These are phyloP conservation scores for Leccinum olivaceopallidum DNA, from an alignment of 768 basidiomycete genomes.

Conservation along the genomic window DNA sequence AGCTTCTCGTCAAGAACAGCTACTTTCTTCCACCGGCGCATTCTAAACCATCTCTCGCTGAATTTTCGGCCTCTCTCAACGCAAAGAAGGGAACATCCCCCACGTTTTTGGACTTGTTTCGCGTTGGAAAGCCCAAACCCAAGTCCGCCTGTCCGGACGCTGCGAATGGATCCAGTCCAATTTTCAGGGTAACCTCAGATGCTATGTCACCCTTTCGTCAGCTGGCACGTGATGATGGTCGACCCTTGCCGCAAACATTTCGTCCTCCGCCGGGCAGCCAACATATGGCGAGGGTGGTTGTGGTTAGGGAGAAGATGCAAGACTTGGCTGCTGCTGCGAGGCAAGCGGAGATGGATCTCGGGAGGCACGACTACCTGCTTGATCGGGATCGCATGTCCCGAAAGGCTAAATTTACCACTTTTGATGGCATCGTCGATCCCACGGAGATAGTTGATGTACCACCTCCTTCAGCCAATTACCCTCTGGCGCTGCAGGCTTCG, in stretches of 20 bases:
- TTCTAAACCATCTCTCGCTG: slow-evolving; percentile 71
- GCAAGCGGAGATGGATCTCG: slow-evolving; percentile 74
- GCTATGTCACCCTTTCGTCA: slow-evolving; percentile 51
- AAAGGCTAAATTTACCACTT: slow-evolving; percentile 35
- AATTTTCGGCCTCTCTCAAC: slow-evolving; percentile 46
- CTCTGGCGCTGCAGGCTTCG: slow-evolving; percentile 75
- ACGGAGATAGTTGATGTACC: slow-evolving; percentile 84
- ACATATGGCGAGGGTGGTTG: slow-evolving; percentile 66
- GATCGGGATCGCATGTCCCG: slow-evolving; percentile 47
- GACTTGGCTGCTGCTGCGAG: slow-evolving; percentile 70
- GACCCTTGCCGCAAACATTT: slow-evolving; percentile 38
- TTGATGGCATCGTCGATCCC: slow-evolving; percentile 73
- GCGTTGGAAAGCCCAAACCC: slow-evolving; percentile 64
- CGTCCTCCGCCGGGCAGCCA: slow-evolving; percentile 35
- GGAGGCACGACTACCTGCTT: slow-evolving; percentile 48
- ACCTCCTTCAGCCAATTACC: slow-evolving; percentile 63
- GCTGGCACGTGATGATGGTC: slow-evolving; percentile 38
- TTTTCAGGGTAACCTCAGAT: slow-evolving; percentile 66
- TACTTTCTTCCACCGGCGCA: slow-evolving; percentile 91
- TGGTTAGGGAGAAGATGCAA: slow-evolving; percentile 79
- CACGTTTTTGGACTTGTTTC: slow-evolving; percentile 69
- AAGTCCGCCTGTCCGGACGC: slow-evolving; percentile 55
- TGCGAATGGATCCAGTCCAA: slow-evolving; percentile 43
- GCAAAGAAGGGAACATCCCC: slow-evolving; percentile 48
- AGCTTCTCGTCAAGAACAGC: slow-evolving; percentile 81